Conservation (phyloP, 352 stramenopile genomes). For the Blastocystis hominis region DNA sequence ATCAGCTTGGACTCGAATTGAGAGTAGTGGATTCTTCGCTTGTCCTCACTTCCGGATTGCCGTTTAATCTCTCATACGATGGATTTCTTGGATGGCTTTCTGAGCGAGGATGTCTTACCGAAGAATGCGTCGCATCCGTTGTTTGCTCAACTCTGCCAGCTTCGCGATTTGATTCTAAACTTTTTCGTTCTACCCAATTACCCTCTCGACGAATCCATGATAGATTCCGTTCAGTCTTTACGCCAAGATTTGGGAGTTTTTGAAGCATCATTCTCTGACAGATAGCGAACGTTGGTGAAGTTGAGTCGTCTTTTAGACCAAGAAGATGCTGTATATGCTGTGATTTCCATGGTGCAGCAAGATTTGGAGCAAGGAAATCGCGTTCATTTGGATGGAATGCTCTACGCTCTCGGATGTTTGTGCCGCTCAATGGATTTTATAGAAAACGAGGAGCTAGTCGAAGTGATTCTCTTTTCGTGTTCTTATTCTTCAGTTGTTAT, state of each 20-base stretch:
- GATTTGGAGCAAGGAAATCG: not conserved
- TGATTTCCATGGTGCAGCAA: not conserved
- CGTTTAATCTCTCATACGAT: not conserved
- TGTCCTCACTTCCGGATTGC: not conserved
- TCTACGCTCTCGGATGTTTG: not conserved
- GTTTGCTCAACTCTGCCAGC: not conserved
- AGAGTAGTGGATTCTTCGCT: not conserved
- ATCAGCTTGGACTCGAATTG: not conserved
- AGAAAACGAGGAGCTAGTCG: constrained; percentile 29
- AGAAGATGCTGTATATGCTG: not conserved
- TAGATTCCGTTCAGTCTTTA: not conserved
- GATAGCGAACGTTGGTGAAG: not conserved
- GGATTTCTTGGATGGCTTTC: constrained; percentile 13
- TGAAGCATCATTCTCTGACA: not conserved
- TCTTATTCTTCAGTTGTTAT: not conserved
- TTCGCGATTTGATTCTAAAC: not conserved
- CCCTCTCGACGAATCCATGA: not conserved
- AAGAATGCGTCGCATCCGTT: not conserved
- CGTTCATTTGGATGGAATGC: not conserved
- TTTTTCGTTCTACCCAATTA: not conserved
- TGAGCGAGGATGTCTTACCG: not conserved
- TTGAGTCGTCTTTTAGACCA: not conserved
- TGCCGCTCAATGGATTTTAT: not conserved
- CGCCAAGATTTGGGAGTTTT: not conserved
- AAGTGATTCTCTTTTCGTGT: not conserved